Evolutionary conservation across 176 grass and related monocot species (phyloP).

Genomic region (Calamus simplicifolius): DNA sequence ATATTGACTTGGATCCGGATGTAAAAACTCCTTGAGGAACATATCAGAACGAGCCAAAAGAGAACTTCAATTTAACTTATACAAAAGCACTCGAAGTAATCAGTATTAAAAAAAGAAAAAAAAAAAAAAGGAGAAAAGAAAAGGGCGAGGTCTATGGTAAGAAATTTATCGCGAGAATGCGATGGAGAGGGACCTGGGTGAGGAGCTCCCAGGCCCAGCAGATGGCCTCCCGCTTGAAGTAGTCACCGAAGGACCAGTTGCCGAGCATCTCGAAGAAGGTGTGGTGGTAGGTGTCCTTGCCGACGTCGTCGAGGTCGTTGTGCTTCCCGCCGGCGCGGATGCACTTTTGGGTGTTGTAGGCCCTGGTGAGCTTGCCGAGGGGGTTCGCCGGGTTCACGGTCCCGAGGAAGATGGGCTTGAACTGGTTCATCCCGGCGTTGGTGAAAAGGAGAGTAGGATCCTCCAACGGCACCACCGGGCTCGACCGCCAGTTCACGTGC

Average conservation of each 20-base stretch:
- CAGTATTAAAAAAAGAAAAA: neutral
- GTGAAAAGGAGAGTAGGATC: slow-evolving; percentile 90
- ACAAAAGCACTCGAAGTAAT: neutral
- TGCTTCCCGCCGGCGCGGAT: slow-evolving; percentile 95
- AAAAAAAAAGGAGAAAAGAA: neutral
- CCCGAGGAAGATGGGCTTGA: slow-evolving; percentile 90
- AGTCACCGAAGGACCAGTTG: slow-evolving; percentile 92
- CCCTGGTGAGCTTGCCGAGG: slow-evolving; percentile 47
- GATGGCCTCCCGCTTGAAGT: slow-evolving; percentile 94
- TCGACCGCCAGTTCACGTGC: slow-evolving; percentile 71
- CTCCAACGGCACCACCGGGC: slow-evolving; percentile 69
- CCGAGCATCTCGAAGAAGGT: slow-evolving; percentile 99
- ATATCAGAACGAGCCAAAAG: no score
- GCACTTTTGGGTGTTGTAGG: slow-evolving; percentile 90
- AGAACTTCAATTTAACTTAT: no score
- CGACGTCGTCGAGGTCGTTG: slow-evolving; percentile 98
- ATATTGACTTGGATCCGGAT: no score
- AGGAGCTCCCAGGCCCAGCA: slow-evolving; percentile 92
- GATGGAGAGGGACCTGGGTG: slow-evolving; percentile 32
- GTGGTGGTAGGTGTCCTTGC: slow-evolving; percentile 96
- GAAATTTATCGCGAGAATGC: no score
- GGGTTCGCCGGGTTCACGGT: slow-evolving; percentile 54
- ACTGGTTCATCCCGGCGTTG: slow-evolving; percentile 98
- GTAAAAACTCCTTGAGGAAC: no score
- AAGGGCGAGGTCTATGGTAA: neutral